phyloP scores from a whole-genome alignment of 2,329 filamentous ascomycete genomes.

The Thelonectria blattea region DNA sequence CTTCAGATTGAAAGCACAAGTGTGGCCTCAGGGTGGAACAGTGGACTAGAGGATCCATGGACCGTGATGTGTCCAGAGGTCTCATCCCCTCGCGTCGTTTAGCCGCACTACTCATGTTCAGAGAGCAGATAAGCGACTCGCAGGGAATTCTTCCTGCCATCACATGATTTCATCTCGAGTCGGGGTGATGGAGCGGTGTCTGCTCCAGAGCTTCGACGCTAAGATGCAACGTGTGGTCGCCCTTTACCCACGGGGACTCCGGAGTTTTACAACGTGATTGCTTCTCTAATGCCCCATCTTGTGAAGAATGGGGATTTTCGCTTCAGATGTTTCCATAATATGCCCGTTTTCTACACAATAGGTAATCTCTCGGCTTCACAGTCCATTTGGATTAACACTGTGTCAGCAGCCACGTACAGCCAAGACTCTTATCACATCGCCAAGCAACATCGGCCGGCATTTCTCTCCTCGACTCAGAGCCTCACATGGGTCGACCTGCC shows the following conservation, averaged over 20 bases:
- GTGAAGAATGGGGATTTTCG: neutral
- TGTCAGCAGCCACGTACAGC: neutral
- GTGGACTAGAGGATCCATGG: neutral
- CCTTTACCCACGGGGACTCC: constrained; percentile 3
- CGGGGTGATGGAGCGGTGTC: neutral
- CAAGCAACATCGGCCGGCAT: neutral
- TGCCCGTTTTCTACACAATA: neutral
- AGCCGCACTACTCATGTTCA: neutral
- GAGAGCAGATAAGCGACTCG: constrained; percentile 9
- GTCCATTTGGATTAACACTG: neutral
- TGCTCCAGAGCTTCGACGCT: constrained; percentile 3
- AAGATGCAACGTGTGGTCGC: constrained; percentile 12
- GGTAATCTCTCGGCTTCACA: neutral
- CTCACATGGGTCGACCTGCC: constrained; percentile 5
- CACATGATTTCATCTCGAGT: constrained; percentile 8
- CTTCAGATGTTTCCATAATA: neutral
- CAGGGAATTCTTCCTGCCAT: neutral
- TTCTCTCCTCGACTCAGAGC: neutral
- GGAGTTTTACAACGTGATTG: constrained; percentile 4
- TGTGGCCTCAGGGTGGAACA: neutral
- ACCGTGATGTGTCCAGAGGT: neutral
- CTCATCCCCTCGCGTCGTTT: neutral
- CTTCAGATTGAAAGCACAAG: neutral
- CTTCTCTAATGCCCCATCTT: neutral
- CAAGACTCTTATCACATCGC: neutral